These are phyloP conservation scores for Dioscorea cayenensis DNA, from an alignment of 116 monocot species.

Conservation along the genomic window DNA sequence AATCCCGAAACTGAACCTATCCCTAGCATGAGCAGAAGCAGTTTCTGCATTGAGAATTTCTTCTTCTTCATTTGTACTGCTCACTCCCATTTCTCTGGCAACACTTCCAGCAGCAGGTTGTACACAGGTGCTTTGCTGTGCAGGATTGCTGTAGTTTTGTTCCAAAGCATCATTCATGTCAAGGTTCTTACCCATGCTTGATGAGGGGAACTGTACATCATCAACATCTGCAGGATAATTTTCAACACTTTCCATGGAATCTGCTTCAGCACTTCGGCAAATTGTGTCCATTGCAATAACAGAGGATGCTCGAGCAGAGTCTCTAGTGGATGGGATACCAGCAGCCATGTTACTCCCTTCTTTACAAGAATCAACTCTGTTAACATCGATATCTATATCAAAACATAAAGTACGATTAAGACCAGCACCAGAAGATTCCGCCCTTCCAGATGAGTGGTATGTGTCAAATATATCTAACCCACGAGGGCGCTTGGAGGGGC, in stretches of 20 bases:
- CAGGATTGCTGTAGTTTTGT: conserved; percentile 70
- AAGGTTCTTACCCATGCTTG: conserved; percentile 33
- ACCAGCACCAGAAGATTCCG: conserved; percentile 81
- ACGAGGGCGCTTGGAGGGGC: conserved; percentile 55
- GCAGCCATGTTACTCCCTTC: conserved; percentile 43
- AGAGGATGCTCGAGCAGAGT: conserved; percentile 85
- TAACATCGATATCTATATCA: conserved; percentile 63
- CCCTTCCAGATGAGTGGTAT: conserved; percentile 31
- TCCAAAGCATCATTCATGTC: conserved; percentile 65
- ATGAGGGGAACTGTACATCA: conserved; percentile 54
- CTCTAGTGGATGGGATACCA: conserved; percentile 40
- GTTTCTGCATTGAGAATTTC: conserved; percentile 86
- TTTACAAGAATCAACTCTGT: conserved; percentile 40
- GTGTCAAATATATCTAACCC: conserved; percentile 59
- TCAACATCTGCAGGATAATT: conserved; percentile 72
- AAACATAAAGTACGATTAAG: conserved; percentile 67
- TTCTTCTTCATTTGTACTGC: conserved; percentile 89
- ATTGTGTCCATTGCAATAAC: conserved; percentile 93
- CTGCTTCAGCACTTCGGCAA: conserved; percentile 41
- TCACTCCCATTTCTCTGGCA: conserved; percentile 71
- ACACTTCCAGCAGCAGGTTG: conserved; percentile 62
- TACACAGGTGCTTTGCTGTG: conserved; percentile 70
- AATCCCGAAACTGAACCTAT: conserved; percentile 78
- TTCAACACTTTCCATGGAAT: conserved; percentile 99
- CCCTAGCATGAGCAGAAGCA: conserved; percentile 61